Evolutionary conservation across 495 filamentous ascomycete species (phyloP), one percentile per base, ranked within the genome.

Genomic region (Penicillium roqueforti): DNA sequence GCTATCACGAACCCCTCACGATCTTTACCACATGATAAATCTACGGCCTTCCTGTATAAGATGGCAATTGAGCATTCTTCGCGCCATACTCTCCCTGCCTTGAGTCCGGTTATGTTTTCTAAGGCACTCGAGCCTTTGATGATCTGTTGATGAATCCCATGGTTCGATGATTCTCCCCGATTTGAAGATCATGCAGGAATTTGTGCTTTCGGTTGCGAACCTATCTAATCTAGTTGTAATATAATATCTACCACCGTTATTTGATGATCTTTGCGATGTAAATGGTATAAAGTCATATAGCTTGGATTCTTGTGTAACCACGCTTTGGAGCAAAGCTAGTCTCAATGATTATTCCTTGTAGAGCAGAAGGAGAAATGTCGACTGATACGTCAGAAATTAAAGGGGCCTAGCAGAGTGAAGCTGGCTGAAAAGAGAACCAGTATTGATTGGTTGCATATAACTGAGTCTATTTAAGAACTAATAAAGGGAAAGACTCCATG

Each of bases 201-300:
- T 55, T 49, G 47, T 58, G 42, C 46, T 36, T 47, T 28, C 43
- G 9, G 45, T 48, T 43, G 36, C 42, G 32, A 37, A 47, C 38
- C 44, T 59, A 59, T 19, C 28, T 58, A 63, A 58, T 52, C 31
- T 58, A 56, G 54, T 56, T 65, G 61, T 67, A 67, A 65, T 67
- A 62, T 62, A 67, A 62, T 66, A n/a, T 56, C 32, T 51, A 25
- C n/a, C 16, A 22, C 32, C 16, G 47, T 19, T 50, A 16, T 26
- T 6, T 29, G n/a, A 6, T 29, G n/a, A 6, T 31, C 16, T 11
- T 46, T 10, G 26, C 3, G 22, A 31, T 40, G n/a, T 36, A 36
- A 36, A 36, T 36, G n/a, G n/a, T 36, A 36, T 16, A 36, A 14
- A 8, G 14, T n/a, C 32, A 16, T 7, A 36, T n/a, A 16, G n/a